Evolutionary conservation across 192 early-diverging fungal genomes (phyloP), one percentile per base, ranked within the genome.

Genomic region (Hyaloraphidium curvatum): DNA sequence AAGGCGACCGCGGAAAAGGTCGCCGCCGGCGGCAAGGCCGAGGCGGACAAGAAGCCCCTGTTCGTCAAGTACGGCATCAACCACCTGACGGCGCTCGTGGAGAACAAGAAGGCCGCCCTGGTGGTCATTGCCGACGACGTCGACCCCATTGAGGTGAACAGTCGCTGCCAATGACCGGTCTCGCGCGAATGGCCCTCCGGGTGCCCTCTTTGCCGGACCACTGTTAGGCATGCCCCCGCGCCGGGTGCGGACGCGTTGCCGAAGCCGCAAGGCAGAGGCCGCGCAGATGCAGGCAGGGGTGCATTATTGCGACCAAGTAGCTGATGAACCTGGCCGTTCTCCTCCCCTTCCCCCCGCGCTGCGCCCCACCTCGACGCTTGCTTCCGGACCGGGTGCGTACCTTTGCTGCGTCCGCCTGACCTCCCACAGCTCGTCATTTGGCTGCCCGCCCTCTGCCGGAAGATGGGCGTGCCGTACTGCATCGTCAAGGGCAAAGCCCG

Each of bases 51-150:
- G 76, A 96, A 96, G 87, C 91, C 91, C 54, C 68, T 81, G 63
- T 70, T 87, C 53, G 83, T 99, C 76, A 96, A 99, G 87, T 89
- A 91, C 75, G 95, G 95, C 76, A 89, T 99, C 71, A 99, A 99
- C 81, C 95, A 99, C 77, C 85, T 99, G 65, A 91, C 91, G 63
- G 86, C 85, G 53, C 77, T 99, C 33, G 70, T 99, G 54, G 95
- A 99, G 79, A 79, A 82, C 73, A 99, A 99, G 87, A 93, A 94
- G 82, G 89, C 95, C 65, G 74, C 84, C 71, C 78, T 99, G 55
- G 95, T 99, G 50, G 80, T 99, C 66, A 99, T 99, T 75, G 95
- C 95, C 63, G 79, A 95, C 65, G 92, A 99, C 70, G 91, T 99
- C 65, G 92, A 99, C 76, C 95, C 95, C 58, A 93, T 99, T 70